Percentiles rank a stretch among this genome's conserved stretches.
These are phyloP conservation scores for Eucalyptus tenuipes DNA, from an alignment of 345 rosid genomes.

Conservation along the genomic window DNA sequence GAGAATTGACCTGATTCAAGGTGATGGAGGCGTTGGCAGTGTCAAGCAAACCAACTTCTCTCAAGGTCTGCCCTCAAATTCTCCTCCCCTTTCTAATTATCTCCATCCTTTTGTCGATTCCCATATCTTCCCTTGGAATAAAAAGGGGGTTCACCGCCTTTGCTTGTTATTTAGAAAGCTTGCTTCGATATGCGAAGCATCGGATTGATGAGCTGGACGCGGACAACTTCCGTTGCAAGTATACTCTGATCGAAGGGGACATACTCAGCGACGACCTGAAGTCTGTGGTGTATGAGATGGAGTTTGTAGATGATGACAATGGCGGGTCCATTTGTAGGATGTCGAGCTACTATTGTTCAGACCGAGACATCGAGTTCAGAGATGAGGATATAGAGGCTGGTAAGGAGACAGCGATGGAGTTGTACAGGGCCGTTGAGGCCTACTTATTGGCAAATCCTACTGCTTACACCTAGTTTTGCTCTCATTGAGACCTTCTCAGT, in stretches of 20 bases:
- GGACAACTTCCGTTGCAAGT: background rate
- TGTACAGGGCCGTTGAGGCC: background rate
- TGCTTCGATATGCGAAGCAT: background rate
- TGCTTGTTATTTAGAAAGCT: background rate
- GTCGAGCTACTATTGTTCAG: background rate
- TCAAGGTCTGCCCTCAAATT: background rate
- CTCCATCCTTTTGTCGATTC: background rate
- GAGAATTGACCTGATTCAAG: background rate
- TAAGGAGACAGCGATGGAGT: background rate
- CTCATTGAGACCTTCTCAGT: background rate
- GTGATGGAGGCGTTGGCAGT: background rate
- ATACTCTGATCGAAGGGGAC: background rate
- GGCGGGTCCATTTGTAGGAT: conserved; percentile 2
- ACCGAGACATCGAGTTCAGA: background rate
- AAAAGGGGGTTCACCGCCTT: background rate
- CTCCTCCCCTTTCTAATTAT: background rate
- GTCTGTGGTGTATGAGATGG: background rate
- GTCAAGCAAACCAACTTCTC: background rate
- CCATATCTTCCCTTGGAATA: background rate
- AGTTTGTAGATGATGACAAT: background rate
- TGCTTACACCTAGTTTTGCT: background rate
- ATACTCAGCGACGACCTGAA: background rate
- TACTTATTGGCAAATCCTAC: background rate
- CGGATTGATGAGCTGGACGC: background rate
- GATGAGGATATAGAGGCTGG: conserved; percentile 4